Evolutionary conservation across 2,329 filamentous ascomycete genomes (phyloP).

Genomic region (Beauveria sp.): DNA sequence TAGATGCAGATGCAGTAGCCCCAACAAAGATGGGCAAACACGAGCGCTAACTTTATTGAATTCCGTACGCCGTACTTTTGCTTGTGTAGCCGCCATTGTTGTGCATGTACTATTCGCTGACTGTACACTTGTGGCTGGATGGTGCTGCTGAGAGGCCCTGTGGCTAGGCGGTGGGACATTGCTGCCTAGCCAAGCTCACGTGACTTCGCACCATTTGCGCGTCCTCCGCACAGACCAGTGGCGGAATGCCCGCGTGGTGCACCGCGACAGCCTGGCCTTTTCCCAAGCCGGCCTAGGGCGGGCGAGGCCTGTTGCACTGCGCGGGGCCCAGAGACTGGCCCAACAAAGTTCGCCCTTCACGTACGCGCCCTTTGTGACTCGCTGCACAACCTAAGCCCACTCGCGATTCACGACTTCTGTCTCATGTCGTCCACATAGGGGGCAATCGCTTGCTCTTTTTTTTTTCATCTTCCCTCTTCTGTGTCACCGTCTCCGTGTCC

Average conservation of each 20-base stretch:
- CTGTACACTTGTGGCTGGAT: background rate
- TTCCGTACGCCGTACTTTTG: too few relatives aligned
- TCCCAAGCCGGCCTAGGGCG: background rate
- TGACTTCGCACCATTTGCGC: conserved; percentile 8
- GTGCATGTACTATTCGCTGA: background rate
- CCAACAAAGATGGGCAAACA: too few relatives aligned
- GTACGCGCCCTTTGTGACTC: background rate
- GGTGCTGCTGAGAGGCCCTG: background rate
- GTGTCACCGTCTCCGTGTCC: background rate
- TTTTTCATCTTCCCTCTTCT: background rate
- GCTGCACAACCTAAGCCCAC: background rate
- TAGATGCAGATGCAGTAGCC: too few relatives aligned
- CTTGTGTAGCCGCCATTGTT: too few relatives aligned
- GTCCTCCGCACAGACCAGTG: background rate
- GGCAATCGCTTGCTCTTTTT: background rate
- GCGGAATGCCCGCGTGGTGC: background rate
- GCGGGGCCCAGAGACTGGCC: background rate
- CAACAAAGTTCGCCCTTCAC: conserved; percentile 4
- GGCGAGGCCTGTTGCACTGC: background rate
- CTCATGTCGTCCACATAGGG: background rate
- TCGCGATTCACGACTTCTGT: background rate
- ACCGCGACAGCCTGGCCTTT: conserved; percentile 1
- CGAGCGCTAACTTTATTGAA: too few relatives aligned
- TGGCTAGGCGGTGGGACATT: background rate
- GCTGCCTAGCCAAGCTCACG: background rate